A percentile compares a stretch with the other conserved stretches of the same genome.
Evolutionary conservation across 2,329 filamentous ascomycete species (phyloP).

Genomic region (Fusarium annulatum): DNA sequence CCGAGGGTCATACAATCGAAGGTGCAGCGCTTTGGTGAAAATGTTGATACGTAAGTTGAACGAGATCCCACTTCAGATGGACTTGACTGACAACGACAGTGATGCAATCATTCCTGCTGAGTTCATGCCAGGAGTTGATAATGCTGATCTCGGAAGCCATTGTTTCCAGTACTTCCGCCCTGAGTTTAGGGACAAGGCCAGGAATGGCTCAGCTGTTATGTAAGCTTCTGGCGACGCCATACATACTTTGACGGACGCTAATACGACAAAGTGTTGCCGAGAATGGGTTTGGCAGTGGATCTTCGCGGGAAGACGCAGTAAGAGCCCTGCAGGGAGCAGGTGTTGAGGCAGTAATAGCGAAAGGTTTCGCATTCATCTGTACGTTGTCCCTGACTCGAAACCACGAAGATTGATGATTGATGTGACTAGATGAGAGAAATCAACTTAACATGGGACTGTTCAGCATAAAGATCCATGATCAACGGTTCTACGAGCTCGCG

Average conservation of each 20-base stretch:
- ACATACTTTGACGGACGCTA: not conserved
- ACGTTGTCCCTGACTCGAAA: not conserved
- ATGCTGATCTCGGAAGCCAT: conserved; percentile 35
- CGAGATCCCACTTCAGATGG: accelerated
- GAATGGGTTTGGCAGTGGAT: not conserved
- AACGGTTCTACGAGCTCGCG: not conserved
- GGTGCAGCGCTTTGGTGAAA: not conserved
- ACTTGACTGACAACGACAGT: accelerated
- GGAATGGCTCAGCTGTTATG: conserved; percentile 16
- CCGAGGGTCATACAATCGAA: not conserved
- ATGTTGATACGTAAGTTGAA: not conserved
- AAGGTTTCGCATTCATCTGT: conserved; percentile 33
- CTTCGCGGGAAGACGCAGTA: conserved; percentile 27
- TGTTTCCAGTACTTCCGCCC: conserved; percentile 35
- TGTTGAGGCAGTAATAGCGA: conserved; percentile 27
- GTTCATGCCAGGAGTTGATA: conserved; percentile 33
- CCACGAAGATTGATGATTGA: not conserved
- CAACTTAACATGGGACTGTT: not conserved
- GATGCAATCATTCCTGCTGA: conserved; percentile 14
- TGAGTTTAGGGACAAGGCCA: conserved; percentile 26
- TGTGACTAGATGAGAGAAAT: not conserved
- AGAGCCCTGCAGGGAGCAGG: conserved; percentile 20
- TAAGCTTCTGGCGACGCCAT: not conserved
- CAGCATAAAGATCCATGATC: not conserved
- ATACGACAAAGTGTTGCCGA: not conserved